A percentile compares a stretch with the other conserved stretches of the same genome.
Conservation (phyloP, 1,284 basidiomycete species). For the Irpex rosettiformis region DNA sequence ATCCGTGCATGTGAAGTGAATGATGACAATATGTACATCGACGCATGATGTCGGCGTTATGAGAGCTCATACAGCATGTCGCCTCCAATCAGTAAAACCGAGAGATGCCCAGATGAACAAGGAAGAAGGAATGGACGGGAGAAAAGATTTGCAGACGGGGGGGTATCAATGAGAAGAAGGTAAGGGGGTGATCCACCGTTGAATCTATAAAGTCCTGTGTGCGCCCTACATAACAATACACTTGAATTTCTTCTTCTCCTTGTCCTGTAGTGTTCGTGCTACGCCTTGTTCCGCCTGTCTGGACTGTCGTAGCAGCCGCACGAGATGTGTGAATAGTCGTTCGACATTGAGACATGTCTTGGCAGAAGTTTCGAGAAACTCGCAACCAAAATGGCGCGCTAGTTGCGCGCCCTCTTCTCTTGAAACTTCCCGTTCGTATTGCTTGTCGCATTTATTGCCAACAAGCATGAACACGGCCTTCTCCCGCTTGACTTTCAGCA, state of each 20-base stretch:
- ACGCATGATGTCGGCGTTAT: slow-evolving; percentile 13
- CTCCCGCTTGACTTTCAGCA: slow-evolving; percentile 89
- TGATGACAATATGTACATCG: slow-evolving; percentile 30
- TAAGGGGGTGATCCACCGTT: slow-evolving; percentile 40
- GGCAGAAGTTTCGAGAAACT: slow-evolving; percentile 95
- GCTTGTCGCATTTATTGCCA: slow-evolving; percentile 90
- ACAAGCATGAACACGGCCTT: slow-evolving; percentile 86
- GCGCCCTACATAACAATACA: slow-evolving; percentile 77
- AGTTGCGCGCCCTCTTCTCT: slow-evolving; percentile 85
- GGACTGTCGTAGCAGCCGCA: slow-evolving; percentile 82
- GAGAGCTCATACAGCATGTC: slow-evolving; percentile 13
- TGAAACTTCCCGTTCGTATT: slow-evolving; percentile 82
- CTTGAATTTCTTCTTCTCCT: slow-evolving; percentile 41
- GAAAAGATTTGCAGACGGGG: slow-evolving; percentile 37
- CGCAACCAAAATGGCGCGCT: slow-evolving; percentile 87
- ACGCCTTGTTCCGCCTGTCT: slow-evolving; percentile 36
- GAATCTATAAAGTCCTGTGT: slow-evolving; percentile 66
- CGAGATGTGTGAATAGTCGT: slow-evolving; percentile 86
- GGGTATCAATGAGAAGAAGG: slow-evolving; percentile 70
- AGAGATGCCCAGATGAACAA: slow-evolving; percentile 29
- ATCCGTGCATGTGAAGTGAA: slow-evolving; percentile 18
- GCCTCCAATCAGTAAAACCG: slow-evolving; percentile 24
- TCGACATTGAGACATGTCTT: slow-evolving; percentile 97
- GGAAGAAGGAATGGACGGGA: slow-evolving; percentile 20
- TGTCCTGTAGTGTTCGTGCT: slow-evolving; percentile 32